A percentile compares a stretch with the other conserved stretches of the same genome.
These are phyloP conservation scores for Austroboletus festivus DNA, from an alignment of 768 basidiomycete genomes.

Conservation along the genomic window DNA sequence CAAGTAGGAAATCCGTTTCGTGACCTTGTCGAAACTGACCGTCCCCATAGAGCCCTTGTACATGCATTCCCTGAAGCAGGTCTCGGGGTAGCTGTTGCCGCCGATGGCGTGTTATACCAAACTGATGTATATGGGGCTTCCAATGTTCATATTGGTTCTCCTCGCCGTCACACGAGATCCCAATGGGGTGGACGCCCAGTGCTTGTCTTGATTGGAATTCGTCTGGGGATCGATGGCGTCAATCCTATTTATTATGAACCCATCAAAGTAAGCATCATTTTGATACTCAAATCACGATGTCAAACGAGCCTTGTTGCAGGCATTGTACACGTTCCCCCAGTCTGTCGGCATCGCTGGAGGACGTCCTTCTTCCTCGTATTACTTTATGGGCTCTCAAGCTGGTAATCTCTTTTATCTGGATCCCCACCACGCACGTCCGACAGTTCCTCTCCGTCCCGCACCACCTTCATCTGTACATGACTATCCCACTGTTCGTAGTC, in stretches of 20 bases:
- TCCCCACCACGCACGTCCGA: conserved; percentile 74
- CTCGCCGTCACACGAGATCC: conserved; percentile 29
- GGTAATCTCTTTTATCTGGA: conserved; percentile 84
- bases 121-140: conserved; percentile 85
- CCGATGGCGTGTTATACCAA: conserved; percentile 80
- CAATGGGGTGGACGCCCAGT: conserved; percentile 84
- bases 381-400: conserved; percentile 92
- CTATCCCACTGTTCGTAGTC: conserved; percentile 20
- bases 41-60: conserved; percentile 60
- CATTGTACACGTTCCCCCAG: conserved; percentile 89
- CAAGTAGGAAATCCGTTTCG: conserved; percentile 50
- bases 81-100: conserved; percentile 77
- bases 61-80: conserved; percentile 76
- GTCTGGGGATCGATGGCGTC: conserved; percentile 88
- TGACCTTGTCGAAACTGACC: neutral
- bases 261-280: conserved; percentile 51
- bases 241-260: conserved; percentile 94
- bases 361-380: conserved; percentile 94
- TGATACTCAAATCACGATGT: neutral
- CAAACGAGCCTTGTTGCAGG: conserved; percentile 40
- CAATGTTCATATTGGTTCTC: conserved; percentile 28
- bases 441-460: conserved; percentile 64
- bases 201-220: conserved; percentile 78
- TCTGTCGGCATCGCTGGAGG: conserved; percentile 96
- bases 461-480: conserved; percentile 29